Percentiles rank a stretch among this genome's conserved stretches.
These are phyloP conservation scores for Globisporangium irregulare DNA, from an alignment of 352 stramenopile species.

Conservation along the genomic window DNA sequence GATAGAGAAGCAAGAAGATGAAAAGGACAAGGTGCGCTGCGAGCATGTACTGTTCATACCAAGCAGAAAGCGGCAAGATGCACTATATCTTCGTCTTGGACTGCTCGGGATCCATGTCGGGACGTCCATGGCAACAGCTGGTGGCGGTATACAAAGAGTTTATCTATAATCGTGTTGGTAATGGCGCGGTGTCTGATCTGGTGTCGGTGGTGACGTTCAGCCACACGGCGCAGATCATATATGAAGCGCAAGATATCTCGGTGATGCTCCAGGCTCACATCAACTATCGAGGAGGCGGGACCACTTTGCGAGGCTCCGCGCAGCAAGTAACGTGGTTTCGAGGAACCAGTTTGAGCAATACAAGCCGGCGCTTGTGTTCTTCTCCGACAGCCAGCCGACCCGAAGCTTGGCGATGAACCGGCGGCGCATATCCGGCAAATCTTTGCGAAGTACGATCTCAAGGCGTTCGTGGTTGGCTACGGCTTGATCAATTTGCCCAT, in stretches of 20 bases:
- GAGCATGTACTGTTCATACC: slow-evolving; percentile 38
- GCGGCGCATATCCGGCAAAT: slow-evolving; percentile 37
- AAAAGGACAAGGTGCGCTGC: slow-evolving; percentile 10
- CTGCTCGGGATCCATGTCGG: slow-evolving; percentile 65
- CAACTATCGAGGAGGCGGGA: slow-evolving; percentile 36
- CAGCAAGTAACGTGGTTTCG: slow-evolving; percentile 63
- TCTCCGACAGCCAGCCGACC: slow-evolving; percentile 67
- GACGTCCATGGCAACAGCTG: slow-evolving; percentile 47
- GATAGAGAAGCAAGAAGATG: slow-evolving; percentile 13
- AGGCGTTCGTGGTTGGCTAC: slow-evolving; percentile 63
- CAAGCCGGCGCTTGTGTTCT: slow-evolving; percentile 68
- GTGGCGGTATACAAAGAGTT: slow-evolving; percentile 52
- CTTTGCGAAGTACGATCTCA: slow-evolving; percentile 56
- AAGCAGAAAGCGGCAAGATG: slow-evolving; percentile 37
- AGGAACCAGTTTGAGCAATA: slow-evolving; percentile 49
- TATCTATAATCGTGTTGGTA: slow-evolving; percentile 40
- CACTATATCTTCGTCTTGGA: slow-evolving; percentile 81
- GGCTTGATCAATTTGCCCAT: slow-evolving; percentile 50
- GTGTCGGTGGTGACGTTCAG: slow-evolving; percentile 70
- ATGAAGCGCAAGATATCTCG: slow-evolving; percentile 45
- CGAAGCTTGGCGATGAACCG: slow-evolving; percentile 34
- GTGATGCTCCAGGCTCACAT: slow-evolving; percentile 26
- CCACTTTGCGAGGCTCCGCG: slow-evolving; percentile 43
- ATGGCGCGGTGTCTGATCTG: slow-evolving; percentile 31
- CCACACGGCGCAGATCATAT: slow-evolving; percentile 31